Evolutionary conservation across 495 filamentous ascomycete species (phyloP), one percentile per base, ranked within the genome.

Genomic region (Xylaria flabelliformis): DNA sequence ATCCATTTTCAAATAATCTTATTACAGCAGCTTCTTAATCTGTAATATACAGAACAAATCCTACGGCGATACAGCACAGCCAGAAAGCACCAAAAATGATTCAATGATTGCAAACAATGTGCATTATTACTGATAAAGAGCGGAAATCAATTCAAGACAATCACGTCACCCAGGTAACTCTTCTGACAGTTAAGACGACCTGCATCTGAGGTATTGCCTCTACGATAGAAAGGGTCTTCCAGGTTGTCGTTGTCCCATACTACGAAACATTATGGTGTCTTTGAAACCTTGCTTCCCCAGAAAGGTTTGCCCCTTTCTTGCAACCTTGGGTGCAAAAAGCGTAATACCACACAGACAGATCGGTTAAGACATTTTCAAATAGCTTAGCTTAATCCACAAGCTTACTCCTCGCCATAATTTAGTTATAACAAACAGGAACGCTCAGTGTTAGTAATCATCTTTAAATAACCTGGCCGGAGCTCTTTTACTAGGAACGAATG

Each of bases 401-500:
- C 39, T 63, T 41, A 29, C 19, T 39, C 19, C 4, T 26, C 5
- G 8, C 39, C 26, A 64, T 9, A 19, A 50, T 48, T 48, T 29
- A 21, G 48, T 12, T 41, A 48, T 48, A 64, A 48, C 62, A 26
- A 64, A 26, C 7, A 64, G 12, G n/a, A 34, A 39, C 39, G 61
- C 61, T 63, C 39, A 4, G 34, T 12, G 61, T 63, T 63, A 41
- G 61, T 63, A 36, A 63, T 63, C 61, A 15, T 21, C 21, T n/a
- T n/a, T n/a, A 26, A 39, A 24, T 44, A 26, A 44, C 39, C 12
- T 44, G 36, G 13, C 21, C 4, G 17, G 12, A 50, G 17, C 26
- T 26, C 36, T 39, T 1, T 3, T 34, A 32, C 36, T 13, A 8
- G 24, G 24, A 34, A 48, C 29, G 6, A 32, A 17, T 13, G 44